These are phyloP conservation scores for Vigna hirtella DNA, from an alignment of 306 rosid genomes.

Conservation along the genomic window DNA sequence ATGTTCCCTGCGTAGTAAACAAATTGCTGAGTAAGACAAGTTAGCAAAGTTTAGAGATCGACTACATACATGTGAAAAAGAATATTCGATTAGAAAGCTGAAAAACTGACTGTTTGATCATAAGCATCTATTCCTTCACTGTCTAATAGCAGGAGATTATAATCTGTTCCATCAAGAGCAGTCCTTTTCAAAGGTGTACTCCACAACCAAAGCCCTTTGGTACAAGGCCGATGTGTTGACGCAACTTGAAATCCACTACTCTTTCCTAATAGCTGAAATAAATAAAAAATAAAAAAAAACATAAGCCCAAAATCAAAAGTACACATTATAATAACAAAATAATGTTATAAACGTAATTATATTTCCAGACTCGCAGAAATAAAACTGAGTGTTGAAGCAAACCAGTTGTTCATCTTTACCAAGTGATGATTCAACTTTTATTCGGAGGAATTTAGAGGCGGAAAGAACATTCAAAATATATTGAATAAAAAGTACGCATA, in stretches of 20 bases:
- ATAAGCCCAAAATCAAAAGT: conserved; percentile 23
- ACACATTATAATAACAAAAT: background rate
- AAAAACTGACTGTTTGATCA: conserved; percentile 86
- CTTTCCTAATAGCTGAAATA: conserved; percentile 84
- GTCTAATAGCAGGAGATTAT: conserved; percentile 79
- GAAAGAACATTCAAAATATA: no score
- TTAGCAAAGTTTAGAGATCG: background rate
- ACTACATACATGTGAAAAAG: background rate
- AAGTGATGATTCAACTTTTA: no score
- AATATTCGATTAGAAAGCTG: conserved; percentile 21
- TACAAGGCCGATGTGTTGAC: conserved; percentile 91
- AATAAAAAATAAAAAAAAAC: background rate
- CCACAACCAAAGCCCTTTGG: conserved; percentile 99
- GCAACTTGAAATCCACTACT: conserved; percentile 95
- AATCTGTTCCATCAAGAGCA: conserved; percentile 94
- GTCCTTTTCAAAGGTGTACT: conserved; percentile 88
- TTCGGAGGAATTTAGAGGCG: no score
- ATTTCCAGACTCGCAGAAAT: background rate
- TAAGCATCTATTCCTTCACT: conserved; percentile 98
- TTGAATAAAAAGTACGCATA: background rate
- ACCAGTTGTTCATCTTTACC: no score
- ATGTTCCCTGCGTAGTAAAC: conserved; percentile 72
- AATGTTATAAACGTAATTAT: background rate
- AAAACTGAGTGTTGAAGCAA: no score
- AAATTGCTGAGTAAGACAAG: conserved; percentile 23